Conservation (phyloP, 768 basidiomycete species). For the Tylopilus subfusipes region DNA sequence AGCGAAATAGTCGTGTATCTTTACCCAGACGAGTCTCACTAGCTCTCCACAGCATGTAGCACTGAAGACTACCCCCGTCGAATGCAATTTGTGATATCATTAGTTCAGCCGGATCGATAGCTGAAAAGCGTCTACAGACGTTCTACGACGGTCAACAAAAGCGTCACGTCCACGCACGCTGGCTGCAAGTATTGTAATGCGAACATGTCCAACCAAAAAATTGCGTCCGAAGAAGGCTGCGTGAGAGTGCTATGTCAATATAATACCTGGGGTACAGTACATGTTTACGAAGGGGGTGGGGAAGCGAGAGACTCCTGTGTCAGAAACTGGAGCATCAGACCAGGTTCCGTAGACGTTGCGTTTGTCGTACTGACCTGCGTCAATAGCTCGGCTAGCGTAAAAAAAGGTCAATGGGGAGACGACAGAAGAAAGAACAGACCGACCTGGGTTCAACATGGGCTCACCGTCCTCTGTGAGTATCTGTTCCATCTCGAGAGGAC, state of each 20-base stretch:
- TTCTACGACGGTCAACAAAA: constrained; percentile 15
- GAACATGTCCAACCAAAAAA: constrained; percentile 14
- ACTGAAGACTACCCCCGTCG: not conserved
- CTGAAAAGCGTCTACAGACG: constrained; percentile 8
- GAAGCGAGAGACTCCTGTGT: constrained; percentile 62
- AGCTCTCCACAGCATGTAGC: constrained; percentile 39
- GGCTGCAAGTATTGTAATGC: constrained; percentile 25
- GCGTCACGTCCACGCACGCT: constrained; percentile 13
- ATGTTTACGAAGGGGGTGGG: constrained; percentile 53
- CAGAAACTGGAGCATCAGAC: constrained; percentile 29
- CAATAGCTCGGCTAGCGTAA: constrained; percentile 47
- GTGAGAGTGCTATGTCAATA: constrained; percentile 17
- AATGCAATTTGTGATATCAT: constrained; percentile 22
- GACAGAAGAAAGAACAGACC: constrained; percentile 19
- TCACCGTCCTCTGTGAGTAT: constrained; percentile 63
- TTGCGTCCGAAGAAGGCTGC: constrained; percentile 12
- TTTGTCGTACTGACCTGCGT: constrained; percentile 47
- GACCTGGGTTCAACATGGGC: constrained; percentile 67
- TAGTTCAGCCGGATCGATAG: constrained; percentile 3
- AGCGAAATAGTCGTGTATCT: constrained; percentile 29
- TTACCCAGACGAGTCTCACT: constrained; percentile 22
- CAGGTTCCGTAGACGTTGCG: constrained; percentile 12
- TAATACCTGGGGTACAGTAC: constrained; percentile 24
- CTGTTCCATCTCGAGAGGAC: constrained; percentile 47
- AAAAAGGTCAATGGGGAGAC: not conserved